phyloP scores from a whole-genome alignment of 352 stramenopile genomes.

The Phytophthora brassicae region DNA sequence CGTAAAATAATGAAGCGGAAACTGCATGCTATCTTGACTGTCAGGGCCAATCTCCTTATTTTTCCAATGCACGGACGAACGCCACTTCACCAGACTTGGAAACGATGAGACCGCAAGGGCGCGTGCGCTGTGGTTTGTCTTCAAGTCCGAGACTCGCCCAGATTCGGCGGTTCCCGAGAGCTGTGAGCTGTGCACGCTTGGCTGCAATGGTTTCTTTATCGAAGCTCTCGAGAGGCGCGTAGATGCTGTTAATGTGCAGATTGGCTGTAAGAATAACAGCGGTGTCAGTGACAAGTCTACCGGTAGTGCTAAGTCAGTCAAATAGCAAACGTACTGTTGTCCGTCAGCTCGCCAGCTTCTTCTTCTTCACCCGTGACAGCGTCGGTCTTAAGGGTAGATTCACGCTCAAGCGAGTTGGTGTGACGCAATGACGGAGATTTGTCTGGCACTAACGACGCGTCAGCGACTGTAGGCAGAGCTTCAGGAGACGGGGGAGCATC shows the following conservation, averaged over 20 bases:
- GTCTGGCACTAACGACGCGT: slow-evolving; percentile 37
- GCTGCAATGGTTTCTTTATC: slow-evolving; percentile 80
- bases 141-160: slow-evolving; percentile 85
- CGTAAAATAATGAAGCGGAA: slow-evolving; percentile 23
- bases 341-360: slow-evolving; percentile 68
- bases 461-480: slow-evolving; percentile 24
- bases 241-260: slow-evolving; percentile 67
- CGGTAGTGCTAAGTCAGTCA: no score
- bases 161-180: slow-evolving; percentile 76
- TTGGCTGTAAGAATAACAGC: slow-evolving; percentile 37
- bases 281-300: slow-evolving; percentile 1
- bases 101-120: slow-evolving; percentile 63
- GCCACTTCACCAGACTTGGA: slow-evolving; percentile 73
- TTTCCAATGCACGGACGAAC: slow-evolving; percentile 68
- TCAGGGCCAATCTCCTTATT: slow-evolving; percentile 43
- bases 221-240: slow-evolving; percentile 74
- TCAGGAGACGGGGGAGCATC: slow-evolving; percentile 75
- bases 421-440: slow-evolving; percentile 42
- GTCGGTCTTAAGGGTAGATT: slow-evolving; percentile 41
- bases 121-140: slow-evolving; percentile 64
- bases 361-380: slow-evolving; percentile 46
- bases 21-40: slow-evolving; percentile 20
- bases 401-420: slow-evolving; percentile 51
- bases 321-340: slow-evolving; percentile 45
- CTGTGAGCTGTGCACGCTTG: slow-evolving; percentile 74